These are phyloP conservation scores for Candida buenavistaensis DNA, from an alignment of 1,139 yeast species.

Conservation along the genomic window DNA sequence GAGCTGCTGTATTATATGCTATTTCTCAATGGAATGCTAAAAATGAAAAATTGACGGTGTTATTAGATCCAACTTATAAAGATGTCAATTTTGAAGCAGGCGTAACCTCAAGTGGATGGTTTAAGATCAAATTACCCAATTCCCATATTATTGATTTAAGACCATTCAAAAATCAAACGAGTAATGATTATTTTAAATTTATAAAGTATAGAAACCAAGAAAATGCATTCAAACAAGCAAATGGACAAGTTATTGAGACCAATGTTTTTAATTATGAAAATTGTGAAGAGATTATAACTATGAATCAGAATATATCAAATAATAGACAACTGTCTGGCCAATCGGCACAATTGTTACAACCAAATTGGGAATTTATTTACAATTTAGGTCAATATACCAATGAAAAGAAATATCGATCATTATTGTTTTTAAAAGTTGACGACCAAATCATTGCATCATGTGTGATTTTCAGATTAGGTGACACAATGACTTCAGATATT, in stretches of 20 bases:
- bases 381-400: slow-evolving; percentile 26
- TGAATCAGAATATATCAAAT: slow-evolving; percentile 41
- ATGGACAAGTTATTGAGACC: slow-evolving; percentile 31
- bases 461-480: slow-evolving; percentile 42
- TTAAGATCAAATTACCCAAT: slow-evolving; percentile 32
- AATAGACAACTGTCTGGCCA: slow-evolving; percentile 36
- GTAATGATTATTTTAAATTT: slow-evolving; percentile 37
- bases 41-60: slow-evolving; percentile 29
- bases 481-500: slow-evolving; percentile 44
- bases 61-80: slow-evolving; percentile 40
- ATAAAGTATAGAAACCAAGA: slow-evolving; percentile 42
- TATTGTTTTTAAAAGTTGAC: slow-evolving; percentile 38
- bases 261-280: slow-evolving; percentile 25
- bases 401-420: slow-evolving; percentile 27
- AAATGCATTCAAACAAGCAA: slow-evolving; percentile 29
- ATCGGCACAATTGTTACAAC: slow-evolving; percentile 37
- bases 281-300: slow-evolving; percentile 28
- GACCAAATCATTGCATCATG: slow-evolving; percentile 40
- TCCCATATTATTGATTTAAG: slow-evolving; percentile 43
- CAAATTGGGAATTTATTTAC: slow-evolving; percentile 29
- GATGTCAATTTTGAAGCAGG: slow-evolving; percentile 34
- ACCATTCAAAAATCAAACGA: slow-evolving; percentile 28
- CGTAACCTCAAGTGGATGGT: slow-evolving; percentile 42
- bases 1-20: slow-evolving; percentile 41
- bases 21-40: slow-evolving; percentile 34